Base-by-base conservation (phyloP, 1,139 yeast genomes). In the Zhuliangozyma blackwelliae region DNA sequence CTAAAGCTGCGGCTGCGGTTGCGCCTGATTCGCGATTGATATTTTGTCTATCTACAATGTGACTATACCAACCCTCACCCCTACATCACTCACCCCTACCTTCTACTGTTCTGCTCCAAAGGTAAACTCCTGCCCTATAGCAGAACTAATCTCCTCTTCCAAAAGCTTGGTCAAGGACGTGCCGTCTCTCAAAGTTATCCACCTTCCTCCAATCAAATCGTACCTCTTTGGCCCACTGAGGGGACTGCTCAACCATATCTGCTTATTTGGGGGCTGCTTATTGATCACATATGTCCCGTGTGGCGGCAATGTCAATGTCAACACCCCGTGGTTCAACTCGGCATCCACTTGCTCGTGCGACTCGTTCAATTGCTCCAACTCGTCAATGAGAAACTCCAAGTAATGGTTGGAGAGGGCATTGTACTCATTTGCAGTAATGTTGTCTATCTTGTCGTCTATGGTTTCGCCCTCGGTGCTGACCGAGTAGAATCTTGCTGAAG, bases 221-320 rank as follows among this genome's bases (percentile, higher is more conserved):
- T 76, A 67, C 40, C 77, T 51, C 53, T 87, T 86, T 10, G 97
- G 97, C 0, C 97, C 97, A n/a, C 94, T 84, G 5, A 86, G 53
- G 0, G 97, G 97, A 29, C 95, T 84, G 43, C 94, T 79, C 37
- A 88, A 72, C 97, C 97, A 89, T 29, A 89, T 82, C 57, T 89
- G 97, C 59, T 83, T 82, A 59, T 87, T 89, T 2, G 96, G 95
- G 1, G 97, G 96, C 61, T 90, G 96, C 55, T 87, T 87, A 64
- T 89, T 90, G 49, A 90, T 80, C 26, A 89, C 95, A 56, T 89
- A 89, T 2, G 90, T 77, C 2, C 96, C 96, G 27, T 68, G 63
- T 2, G 78, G 74, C 2, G 88, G 85, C 26, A 84, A 55, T 3
- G 69, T 72, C 42, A 89, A 59, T 3, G 90, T 81, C 64, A 89